Percentiles rank a stretch among this genome's conserved stretches.
These are phyloP conservation scores for Amauroascus verrucosus DNA, from an alignment of 2,329 filamentous ascomycete species.

Conservation along the genomic window DNA sequence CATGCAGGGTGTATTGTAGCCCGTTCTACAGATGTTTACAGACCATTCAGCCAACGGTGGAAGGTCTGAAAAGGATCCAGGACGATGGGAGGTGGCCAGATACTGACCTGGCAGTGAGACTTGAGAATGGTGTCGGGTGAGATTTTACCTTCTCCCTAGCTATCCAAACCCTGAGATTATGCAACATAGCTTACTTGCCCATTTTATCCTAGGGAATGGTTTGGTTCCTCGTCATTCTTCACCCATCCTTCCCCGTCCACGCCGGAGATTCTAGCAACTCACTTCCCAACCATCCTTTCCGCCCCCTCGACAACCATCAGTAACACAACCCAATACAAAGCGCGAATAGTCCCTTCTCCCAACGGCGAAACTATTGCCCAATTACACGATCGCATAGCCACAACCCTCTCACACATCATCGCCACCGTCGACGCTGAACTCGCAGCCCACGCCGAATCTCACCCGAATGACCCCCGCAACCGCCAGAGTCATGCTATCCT, in stretches of 20 bases:
- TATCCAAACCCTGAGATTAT: not conserved
- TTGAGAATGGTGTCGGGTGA: constrained; percentile 46
- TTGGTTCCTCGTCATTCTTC: constrained; percentile 68
- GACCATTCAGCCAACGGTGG: constrained; percentile 59
- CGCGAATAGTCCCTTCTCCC: constrained; percentile 56
- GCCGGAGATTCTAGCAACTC: constrained; percentile 48
- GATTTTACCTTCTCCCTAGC: not conserved
- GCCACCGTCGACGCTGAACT: constrained; percentile 55
- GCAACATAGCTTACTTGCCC: not conserved
- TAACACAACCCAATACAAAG: constrained; percentile 47
- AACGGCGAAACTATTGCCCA: constrained; percentile 70
- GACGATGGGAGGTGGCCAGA: constrained; percentile 26
- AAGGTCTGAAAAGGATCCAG: constrained; percentile 27
- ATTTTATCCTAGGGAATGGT: constrained; percentile 63
- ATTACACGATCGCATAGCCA: constrained; percentile 69
- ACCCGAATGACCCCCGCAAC: constrained; percentile 47
- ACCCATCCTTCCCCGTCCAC: constrained; percentile 70
- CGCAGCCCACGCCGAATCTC: constrained; percentile 29
- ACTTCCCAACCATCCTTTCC: constrained; percentile 50
- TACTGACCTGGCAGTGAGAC: constrained; percentile 34
- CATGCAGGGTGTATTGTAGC: constrained; percentile 60
- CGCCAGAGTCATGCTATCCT: constrained; percentile 50
- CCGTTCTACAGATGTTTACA: constrained; percentile 83
- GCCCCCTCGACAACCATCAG: too few species aligned
- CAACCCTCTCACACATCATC: constrained; percentile 60